phyloP scores from a whole-genome alignment of 805 yeast species.

The Wickerhamiella musiphila region DNA sequence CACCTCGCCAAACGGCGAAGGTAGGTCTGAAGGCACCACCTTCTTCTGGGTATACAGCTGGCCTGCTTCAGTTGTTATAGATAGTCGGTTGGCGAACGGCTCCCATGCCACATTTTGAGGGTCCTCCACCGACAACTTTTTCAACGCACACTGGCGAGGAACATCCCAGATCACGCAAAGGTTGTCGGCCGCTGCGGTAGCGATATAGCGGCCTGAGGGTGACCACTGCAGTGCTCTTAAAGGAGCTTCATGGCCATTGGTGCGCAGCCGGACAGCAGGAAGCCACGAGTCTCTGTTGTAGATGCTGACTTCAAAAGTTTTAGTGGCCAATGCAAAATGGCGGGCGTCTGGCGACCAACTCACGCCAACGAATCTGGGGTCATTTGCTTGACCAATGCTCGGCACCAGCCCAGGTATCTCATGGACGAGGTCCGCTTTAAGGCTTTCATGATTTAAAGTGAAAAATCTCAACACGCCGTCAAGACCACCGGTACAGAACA shows the following conservation, averaged over 20 bases:
- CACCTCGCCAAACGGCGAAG: conserved; percentile 17
- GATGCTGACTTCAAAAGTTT: conserved; percentile 20
- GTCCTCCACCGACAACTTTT: conserved; percentile 11
- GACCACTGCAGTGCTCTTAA: conserved; percentile 42
- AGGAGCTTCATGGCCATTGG: conserved; percentile 16
- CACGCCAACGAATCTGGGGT: conserved; percentile 33
- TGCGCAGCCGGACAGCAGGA: conserved; percentile 9
- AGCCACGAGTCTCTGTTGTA: conserved; percentile 16
- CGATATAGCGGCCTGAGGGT: conserved; percentile 42
- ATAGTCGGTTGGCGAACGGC: conserved; percentile 19
- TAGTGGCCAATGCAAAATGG: conserved; percentile 48
- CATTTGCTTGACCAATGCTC: conserved; percentile 14
- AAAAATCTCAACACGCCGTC: conserved; percentile 22
- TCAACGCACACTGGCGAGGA: conserved; percentile 23
- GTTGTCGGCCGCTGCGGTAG: conserved; percentile 31
- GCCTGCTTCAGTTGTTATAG: conserved; percentile 21
- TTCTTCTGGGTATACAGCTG: conserved; percentile 15
- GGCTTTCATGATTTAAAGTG: conserved; percentile 10
- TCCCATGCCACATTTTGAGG: conserved; percentile 24
- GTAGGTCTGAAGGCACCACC: conserved; percentile 6
- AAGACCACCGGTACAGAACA: conserved; percentile 18
- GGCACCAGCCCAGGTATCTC: conserved; percentile 18
- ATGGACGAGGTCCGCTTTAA: conserved; percentile 13
- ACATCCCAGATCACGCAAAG: conserved; percentile 41
- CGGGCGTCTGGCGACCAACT: conserved; percentile 62